A percentile compares a stretch with the other conserved stretches of the same genome.
phyloP scores from a whole-genome alignment of 2,329 filamentous ascomycete genomes.

The Trichophyton benhamiae region DNA sequence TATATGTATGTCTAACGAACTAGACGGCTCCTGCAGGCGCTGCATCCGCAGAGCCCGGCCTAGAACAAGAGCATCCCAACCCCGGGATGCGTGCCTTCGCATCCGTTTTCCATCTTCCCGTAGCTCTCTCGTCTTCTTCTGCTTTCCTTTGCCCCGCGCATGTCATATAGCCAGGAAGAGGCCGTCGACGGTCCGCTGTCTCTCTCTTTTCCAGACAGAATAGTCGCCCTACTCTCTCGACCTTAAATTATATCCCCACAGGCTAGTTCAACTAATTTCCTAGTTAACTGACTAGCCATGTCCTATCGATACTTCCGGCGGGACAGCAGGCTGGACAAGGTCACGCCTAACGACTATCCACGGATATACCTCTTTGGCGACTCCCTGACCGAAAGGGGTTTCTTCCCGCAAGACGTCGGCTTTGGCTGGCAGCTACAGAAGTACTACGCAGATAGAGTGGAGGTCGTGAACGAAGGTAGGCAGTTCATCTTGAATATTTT shows the following conservation, averaged over 20 bases:
- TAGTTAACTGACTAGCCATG: neutral
- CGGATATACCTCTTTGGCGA: slow-evolving; percentile 17
- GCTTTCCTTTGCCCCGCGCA: neutral
- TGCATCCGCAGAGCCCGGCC: neutral
- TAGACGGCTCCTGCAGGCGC: neutral
- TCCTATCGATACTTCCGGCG: neutral
- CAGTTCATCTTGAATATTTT: neutral
- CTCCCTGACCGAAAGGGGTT: slow-evolving; percentile 15
- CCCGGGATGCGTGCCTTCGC: neutral
- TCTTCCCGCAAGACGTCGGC: slow-evolving; percentile 11
- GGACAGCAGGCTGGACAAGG: neutral
- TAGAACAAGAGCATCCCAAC: neutral
- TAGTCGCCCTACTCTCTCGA: neutral
- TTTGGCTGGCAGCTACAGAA: slow-evolving; percentile 13
- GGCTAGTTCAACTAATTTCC: no score
- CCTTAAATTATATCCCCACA: neutral
- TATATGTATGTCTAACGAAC: neutral
- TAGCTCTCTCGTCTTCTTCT: neutral
- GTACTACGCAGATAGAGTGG: slow-evolving; percentile 15
- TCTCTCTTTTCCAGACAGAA: neutral
- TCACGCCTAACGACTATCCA: slow-evolving; percentile 11
- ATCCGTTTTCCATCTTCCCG: neutral
- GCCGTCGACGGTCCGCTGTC: neutral
- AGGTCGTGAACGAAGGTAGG: slow-evolving; percentile 16
- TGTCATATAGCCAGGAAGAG: neutral